A percentile compares a stretch with the other conserved stretches of the same genome.
phyloP scores from a whole-genome alignment of 352 stramenopile species.

The Thraustochytrium striatum region DNA sequence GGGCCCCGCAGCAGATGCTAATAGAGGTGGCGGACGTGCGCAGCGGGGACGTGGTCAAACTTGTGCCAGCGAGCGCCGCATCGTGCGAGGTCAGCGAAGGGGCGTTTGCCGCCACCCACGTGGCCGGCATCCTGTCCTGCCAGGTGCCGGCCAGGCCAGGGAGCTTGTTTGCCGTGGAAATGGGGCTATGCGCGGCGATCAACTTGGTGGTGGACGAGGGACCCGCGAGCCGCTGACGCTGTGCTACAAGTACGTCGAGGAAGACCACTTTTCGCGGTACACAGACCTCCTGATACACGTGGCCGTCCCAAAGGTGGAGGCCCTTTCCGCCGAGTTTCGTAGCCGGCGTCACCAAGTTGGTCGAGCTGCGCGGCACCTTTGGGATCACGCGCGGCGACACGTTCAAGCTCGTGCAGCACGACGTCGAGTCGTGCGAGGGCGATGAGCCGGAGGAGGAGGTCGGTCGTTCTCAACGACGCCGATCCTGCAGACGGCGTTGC shows the following conservation, averaged over 20 bases:
- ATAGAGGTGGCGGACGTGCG: background rate
- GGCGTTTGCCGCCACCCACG: background rate
- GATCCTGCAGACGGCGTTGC: background rate
- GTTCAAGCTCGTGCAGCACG: background rate
- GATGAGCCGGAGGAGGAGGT: background rate
- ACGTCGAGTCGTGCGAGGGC: background rate
- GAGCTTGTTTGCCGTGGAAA: too few species aligned
- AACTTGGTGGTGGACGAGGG: too few species aligned
- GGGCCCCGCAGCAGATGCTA: background rate
- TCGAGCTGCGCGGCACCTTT: constrained; percentile 1
- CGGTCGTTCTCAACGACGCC: background rate
- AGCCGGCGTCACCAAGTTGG: background rate
- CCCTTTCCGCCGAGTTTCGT: background rate
- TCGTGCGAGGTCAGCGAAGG: background rate
- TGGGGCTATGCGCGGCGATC: too few species aligned
- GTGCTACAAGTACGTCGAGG: constrained; percentile 3
- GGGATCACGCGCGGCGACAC: background rate
- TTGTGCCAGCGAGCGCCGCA: background rate
- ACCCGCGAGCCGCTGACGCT: background rate
- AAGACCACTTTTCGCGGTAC: background rate
- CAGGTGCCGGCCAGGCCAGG: too few species aligned
- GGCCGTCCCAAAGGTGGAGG: background rate
- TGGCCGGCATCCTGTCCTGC: background rate
- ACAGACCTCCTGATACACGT: background rate
- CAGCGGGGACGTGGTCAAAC: background rate